Base-by-base conservation (phyloP, 2,329 filamentous ascomycete species). In the Botrytis elliptica region DNA sequence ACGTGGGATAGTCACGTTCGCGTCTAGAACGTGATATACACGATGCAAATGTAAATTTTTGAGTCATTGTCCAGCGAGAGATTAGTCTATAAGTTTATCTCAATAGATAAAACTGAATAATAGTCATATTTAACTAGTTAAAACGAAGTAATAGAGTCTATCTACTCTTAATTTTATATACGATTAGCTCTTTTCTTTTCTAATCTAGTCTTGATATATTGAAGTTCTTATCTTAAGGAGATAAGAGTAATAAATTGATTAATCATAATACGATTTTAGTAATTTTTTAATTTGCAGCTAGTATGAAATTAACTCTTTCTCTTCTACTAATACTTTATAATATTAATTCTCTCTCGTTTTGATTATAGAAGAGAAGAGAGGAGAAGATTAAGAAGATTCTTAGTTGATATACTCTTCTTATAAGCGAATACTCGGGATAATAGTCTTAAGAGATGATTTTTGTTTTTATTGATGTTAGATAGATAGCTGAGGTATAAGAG, bases 1-100 rank as follows among this genome's bases (percentile, higher is more conserved):
- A 52, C 49, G 49, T n/a, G 1, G 10, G 0, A 6, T 14, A 0
- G 1, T 52, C 49, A 52, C 2, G 49, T 0, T 3, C 5, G 4
- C 1, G 0, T 0, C 0, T 7, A 1, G 4, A 25, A 52, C 49
- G 25, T n/a, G 49, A 14, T 0, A 1, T 14, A 7, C 25, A 6
- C 49, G 16, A 18, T 1, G 1, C 6, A 2, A 44, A 44, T 18
- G 0, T 18, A 44, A 18, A 18, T 44, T 44, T 20, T 44, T 5
- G 0, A 52, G 10, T 14, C 25, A 7, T 52, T 52, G 1, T 52
- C 14, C 14, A 6, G 8, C 2, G 5, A 14, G 4, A n/a, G 25
- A 14, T 6, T n/a, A 14, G 5, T 14, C 5, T 7, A 16, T 3
- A 9, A 5, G 12, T 42, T 1, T 49, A 12, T 49, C 4, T 10